Evolutionary conservation across 2,329 filamentous ascomycete species (phyloP).

Genomic region (Parastagonospora avenae): DNA sequence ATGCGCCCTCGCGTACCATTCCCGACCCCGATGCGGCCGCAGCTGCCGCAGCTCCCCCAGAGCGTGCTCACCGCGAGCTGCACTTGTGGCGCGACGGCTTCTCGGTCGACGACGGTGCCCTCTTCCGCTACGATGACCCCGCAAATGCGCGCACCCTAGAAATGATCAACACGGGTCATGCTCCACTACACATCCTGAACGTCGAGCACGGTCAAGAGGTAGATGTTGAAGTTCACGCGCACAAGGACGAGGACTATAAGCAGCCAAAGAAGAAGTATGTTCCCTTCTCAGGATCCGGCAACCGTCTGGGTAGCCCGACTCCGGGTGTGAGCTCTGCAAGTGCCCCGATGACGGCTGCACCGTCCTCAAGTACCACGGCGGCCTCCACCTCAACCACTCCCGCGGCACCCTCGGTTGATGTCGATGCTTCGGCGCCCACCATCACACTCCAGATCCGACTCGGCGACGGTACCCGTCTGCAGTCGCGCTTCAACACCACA

Average conservation of each 20-base stretch:
- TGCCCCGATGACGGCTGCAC: constrained; percentile 40
- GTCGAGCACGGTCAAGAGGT: constrained; percentile 76
- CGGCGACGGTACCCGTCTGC: constrained; percentile 75
- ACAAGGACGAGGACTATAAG: constrained; percentile 76
- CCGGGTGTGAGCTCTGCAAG: constrained; percentile 60
- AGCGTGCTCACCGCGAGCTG: constrained; percentile 69
- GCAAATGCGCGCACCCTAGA: constrained; percentile 72
- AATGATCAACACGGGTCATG: constrained; percentile 77
- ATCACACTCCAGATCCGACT: constrained; percentile 77
- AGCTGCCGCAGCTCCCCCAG: constrained; percentile 44
- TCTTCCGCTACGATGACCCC: constrained; percentile 80
- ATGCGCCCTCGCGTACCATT: constrained; percentile 70
- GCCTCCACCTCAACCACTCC: constrained; percentile 39
- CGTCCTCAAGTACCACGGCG: constrained; percentile 39
- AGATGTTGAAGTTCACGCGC: constrained; percentile 75
- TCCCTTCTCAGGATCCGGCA: constrained; percentile 74
- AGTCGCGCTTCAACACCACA: constrained; percentile 80
- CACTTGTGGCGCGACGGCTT: constrained; percentile 86
- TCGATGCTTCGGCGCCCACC: constrained; percentile 71
- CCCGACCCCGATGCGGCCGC: constrained; percentile 60
- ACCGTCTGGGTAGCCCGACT: constrained; percentile 77
- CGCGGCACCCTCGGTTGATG: constrained; percentile 51
- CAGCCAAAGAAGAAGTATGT: constrained; percentile 75
- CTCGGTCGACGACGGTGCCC: constrained; percentile 79
- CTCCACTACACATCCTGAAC: constrained; percentile 78